phyloP scores from a whole-genome alignment of 73 alveolate genomes.

The Durusdinium trenchii region DNA sequence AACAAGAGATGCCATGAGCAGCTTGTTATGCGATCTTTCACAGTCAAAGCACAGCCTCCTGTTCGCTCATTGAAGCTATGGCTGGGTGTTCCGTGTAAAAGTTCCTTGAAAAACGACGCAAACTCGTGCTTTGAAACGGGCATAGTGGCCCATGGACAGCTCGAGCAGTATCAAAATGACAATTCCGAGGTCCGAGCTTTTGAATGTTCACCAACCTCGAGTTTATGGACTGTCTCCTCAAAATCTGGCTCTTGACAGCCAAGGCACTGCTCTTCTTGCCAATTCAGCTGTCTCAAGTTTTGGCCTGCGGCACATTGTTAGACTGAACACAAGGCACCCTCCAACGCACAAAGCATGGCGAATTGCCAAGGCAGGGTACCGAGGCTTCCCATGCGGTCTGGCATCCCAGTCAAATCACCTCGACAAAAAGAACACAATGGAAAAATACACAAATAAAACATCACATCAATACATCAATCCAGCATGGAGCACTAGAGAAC shows the following conservation, averaged over 20 bases:
- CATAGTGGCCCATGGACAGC: not conserved
- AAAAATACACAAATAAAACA: too few species aligned
- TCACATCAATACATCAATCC: too few species aligned
- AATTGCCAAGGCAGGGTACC: not conserved
- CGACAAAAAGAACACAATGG: too few species aligned
- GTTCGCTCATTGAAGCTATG: conserved; percentile 91
- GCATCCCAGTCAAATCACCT: too few species aligned
- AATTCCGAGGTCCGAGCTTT: not conserved
- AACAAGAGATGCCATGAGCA: too few species aligned
- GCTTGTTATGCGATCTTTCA: not conserved
- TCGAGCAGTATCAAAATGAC: not conserved
- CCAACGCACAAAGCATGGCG: not conserved
- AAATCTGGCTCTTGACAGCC: not conserved
- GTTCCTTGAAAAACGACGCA: not conserved
- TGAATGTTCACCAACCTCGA: conserved; percentile 5
- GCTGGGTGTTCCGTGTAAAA: conserved; percentile 90
- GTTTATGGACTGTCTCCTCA: not conserved
- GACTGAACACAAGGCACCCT: not conserved
- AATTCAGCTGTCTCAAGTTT: conserved; percentile 51
- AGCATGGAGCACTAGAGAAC: too few species aligned
- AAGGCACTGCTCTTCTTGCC: conserved; percentile 64
- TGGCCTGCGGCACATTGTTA: not conserved
- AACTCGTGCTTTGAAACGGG: not conserved
- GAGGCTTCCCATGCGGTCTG: conserved; percentile 80
- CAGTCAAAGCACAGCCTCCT: conserved; percentile 84